Evolutionary conservation across 2,329 filamentous ascomycete genomes (phyloP).

Genomic region (Aureobasidium melanogenum): DNA sequence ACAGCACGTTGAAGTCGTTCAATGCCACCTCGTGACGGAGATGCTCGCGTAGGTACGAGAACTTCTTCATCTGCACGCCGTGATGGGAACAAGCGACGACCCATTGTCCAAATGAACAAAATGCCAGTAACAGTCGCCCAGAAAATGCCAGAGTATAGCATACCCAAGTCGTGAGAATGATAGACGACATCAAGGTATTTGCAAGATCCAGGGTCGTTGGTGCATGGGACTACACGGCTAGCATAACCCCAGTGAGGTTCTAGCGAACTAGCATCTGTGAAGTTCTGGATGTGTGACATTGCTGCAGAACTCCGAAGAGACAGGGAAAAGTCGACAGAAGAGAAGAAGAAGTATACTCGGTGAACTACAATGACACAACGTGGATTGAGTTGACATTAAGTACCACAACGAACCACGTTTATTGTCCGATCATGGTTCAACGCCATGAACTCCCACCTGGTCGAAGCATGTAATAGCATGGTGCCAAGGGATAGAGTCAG

Average conservation of each 20-base stretch:
- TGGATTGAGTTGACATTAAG: not conserved
- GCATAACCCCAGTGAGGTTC: slow-evolving; percentile 48
- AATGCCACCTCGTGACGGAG: slow-evolving; percentile 30
- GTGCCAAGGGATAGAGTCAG: not conserved
- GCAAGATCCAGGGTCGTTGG: slow-evolving; percentile 49
- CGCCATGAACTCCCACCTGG: not conserved
- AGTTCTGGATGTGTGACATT: slow-evolving; percentile 20
- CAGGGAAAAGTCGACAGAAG: not conserved
- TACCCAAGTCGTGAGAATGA: slow-evolving; percentile 43
- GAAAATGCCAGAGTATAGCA: slow-evolving; percentile 48
- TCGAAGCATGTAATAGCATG: not conserved
- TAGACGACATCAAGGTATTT: slow-evolving; percentile 50
- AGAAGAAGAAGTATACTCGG: not conserved
- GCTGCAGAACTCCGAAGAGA: not conserved
- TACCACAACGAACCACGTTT: not conserved
- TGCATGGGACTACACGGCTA: slow-evolving; percentile 47
- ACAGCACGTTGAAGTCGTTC: slow-evolving; percentile 24
- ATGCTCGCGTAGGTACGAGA: slow-evolving; percentile 21
- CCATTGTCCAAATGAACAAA: slow-evolving; percentile 27
- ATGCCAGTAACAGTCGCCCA: slow-evolving; percentile 46
- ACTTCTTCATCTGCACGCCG: slow-evolving; percentile 19
- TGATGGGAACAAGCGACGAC: slow-evolving; percentile 15
- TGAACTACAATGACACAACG: not conserved
- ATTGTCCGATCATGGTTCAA: not conserved
- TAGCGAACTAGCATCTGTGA: slow-evolving; percentile 21